phyloP scores from a whole-genome alignment of 2,329 filamentous ascomycete genomes.

The Plectosphaerella plurivora region DNA sequence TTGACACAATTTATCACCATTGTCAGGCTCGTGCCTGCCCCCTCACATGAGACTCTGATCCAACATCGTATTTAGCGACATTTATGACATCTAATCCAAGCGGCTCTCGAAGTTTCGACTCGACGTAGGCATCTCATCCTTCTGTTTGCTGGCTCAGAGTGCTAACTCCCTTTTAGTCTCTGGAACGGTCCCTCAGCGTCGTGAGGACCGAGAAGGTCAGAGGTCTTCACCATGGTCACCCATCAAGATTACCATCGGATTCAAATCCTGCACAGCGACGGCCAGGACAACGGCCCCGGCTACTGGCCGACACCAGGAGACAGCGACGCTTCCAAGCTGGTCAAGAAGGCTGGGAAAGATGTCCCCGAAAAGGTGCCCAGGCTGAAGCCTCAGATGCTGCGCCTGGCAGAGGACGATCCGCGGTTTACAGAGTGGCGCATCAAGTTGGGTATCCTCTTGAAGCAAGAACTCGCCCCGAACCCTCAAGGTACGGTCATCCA shows the following conservation, averaged over 20 bases:
- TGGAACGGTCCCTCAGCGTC: no score
- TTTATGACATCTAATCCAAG: no score
- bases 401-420: slow-evolving; percentile 36
- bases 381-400: slow-evolving; percentile 36
- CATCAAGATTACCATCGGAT: slow-evolving; percentile 33
- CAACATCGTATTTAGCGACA: no score
- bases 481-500: slow-evolving; percentile 28
- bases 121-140: no score
- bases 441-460: slow-evolving; percentile 39
- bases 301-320: slow-evolving; percentile 32
- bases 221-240: slow-evolving; percentile 7
- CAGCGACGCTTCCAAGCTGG: slow-evolving; percentile 17
- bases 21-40: no score
- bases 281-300: slow-evolving; percentile 36
- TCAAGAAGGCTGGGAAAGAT: slow-evolving; percentile 32
- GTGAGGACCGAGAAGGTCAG: no score
- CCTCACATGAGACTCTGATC: no score
- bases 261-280: slow-evolving; percentile 39
- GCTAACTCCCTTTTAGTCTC: no score
- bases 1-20: no score
- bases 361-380: slow-evolving; percentile 29
- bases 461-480: slow-evolving; percentile 37
- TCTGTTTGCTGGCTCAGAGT: no score
- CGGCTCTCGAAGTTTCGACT: no score
- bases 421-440: slow-evolving; percentile 40